Evolutionary conservation across 73 alveolate genomes (phyloP).

Genomic region (Durusdinium trenchii): DNA sequence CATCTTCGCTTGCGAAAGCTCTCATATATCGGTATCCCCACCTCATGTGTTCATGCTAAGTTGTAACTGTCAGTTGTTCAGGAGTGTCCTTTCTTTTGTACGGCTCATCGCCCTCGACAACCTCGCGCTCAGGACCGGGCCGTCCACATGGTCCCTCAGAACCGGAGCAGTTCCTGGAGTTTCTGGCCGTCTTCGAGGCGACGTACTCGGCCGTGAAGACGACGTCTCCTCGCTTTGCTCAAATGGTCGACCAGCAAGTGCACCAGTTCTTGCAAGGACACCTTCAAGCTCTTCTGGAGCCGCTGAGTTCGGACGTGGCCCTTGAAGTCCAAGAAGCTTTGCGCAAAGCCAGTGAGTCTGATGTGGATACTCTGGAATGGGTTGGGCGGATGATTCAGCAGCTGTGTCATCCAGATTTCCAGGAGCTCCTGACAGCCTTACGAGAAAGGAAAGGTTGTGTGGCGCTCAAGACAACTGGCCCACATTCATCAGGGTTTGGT

Average conservation of each 20-base stretch:
- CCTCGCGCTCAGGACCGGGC: not conserved
- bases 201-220: not conserved
- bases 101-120: not conserved
- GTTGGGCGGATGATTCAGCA: not conserved
- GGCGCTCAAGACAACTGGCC: not conserved
- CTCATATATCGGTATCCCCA: too few species aligned
- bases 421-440: not conserved
- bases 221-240: constrained; percentile 5
- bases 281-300: not conserved
- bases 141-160: not conserved
- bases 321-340: not conserved
- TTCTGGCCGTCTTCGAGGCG: not conserved
- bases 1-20: too few species aligned
- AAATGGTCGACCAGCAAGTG: not conserved
- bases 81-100: not conserved
- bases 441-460: not conserved
- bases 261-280: not conserved
- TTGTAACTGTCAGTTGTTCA: not conserved
- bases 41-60: too few species aligned
- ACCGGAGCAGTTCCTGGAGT: not conserved
- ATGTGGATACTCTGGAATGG: not conserved
- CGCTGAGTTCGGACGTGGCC: not conserved
- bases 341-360: not conserved
- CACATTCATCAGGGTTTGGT: not conserved
- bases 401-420: not conserved